Evolutionary conservation across 257 asterid genomes (phyloP).

Genomic region (Rehmannia glutinosa): DNA sequence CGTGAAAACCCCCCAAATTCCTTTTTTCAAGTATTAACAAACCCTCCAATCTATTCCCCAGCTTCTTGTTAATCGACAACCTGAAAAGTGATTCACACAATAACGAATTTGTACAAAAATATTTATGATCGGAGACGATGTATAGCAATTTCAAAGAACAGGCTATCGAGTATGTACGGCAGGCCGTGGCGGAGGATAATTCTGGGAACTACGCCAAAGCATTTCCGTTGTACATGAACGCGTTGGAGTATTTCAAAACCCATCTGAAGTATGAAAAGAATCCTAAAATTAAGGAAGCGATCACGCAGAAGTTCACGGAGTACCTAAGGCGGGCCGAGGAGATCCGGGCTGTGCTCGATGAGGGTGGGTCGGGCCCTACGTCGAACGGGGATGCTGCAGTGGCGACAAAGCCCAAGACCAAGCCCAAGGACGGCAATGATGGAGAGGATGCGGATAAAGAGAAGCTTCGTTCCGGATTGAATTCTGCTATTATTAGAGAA

Average conservation of each 20-base stretch:
- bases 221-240: conserved; percentile 70
- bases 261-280: conserved; percentile 78
- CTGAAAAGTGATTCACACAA: too few relatives aligned
- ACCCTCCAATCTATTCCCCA: not conserved
- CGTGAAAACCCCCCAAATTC: not conserved
- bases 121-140: conserved; percentile 34
- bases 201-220: conserved; percentile 72
- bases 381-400: conserved; percentile 61
- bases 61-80: not conserved
- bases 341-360: conserved; percentile 66
- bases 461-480: conserved; percentile 46
- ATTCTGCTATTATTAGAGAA: conserved; percentile 46
- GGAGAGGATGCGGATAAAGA: conserved; percentile 71
- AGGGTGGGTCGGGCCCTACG: conserved; percentile 44
- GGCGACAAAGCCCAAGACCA: conserved; percentile 52
- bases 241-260: conserved; percentile 66
- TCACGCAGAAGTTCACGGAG: conserved; percentile 67
- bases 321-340: conserved; percentile 77
- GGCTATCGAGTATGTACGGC: conserved; percentile 69
- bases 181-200: conserved; percentile 71
- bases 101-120: not conserved
- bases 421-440: conserved; percentile 47
- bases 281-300: conserved; percentile 73
- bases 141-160: conserved; percentile 78
- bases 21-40: not conserved